These are phyloP conservation scores for Eucalyptus decipiens DNA, from an alignment of 345 rosid species.

Conservation along the genomic window DNA sequence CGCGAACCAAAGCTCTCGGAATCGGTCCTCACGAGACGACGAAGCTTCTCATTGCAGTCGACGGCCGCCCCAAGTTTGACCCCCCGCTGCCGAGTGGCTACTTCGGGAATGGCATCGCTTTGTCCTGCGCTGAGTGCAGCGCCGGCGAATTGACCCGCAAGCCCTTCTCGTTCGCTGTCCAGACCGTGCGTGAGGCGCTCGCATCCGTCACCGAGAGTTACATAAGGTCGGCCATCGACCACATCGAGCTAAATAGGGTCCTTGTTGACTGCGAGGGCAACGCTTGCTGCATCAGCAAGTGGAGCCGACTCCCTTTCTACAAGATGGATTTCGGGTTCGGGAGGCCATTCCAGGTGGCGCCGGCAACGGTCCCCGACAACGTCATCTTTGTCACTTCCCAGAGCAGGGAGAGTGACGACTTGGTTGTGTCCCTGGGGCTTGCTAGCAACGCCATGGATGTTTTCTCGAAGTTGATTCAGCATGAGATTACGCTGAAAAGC, in stretches of 20 bases:
- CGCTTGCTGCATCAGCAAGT: neutral
- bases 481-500: neutral
- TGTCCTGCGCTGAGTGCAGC: neutral
- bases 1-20: neutral
- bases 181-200: neutral
- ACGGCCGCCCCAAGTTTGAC: neutral
- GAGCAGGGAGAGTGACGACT: neutral
- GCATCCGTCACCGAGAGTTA: neutral
- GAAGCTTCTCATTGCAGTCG: neutral
- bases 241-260: neutral
- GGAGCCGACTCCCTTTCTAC: neutral
- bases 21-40: neutral
- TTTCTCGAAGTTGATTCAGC: neutral
- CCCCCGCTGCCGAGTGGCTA: neutral
- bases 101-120: neutral
- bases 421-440: neutral
- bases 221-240: neutral
- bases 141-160: neutral
- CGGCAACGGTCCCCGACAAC: neutral
- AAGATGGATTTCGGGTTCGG: neutral
- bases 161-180: neutral
- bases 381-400: neutral
- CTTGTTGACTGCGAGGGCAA: neutral
- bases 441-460: neutral
- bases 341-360: neutral